Evolutionary conservation across 257 asterid species (phyloP).

Genomic region (Thymus mandschuricus): DNA sequence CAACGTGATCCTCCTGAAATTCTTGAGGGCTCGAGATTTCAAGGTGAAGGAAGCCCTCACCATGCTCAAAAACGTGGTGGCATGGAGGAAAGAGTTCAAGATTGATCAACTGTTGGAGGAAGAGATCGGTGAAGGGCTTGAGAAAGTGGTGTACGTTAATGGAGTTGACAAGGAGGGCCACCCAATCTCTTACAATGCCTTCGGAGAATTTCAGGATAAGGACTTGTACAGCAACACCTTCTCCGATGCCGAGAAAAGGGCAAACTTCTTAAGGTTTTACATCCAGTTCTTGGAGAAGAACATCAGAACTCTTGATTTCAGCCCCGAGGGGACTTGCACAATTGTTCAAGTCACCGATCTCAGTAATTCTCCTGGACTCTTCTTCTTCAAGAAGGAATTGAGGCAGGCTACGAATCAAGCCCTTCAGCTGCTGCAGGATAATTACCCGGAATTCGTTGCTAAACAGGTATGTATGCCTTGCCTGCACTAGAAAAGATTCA

Average conservation of each 20-base stretch:
- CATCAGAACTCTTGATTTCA: conserved; percentile 68
- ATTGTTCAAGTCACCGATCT: conserved; percentile 73
- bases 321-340: conserved; percentile 63
- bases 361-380: conserved; percentile 66
- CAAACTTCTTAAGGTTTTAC: conserved; percentile 57
- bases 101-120: conserved; percentile 53
- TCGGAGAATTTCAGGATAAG: conserved; percentile 79
- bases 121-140: conserved; percentile 48
- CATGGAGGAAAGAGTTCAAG: conserved; percentile 71
- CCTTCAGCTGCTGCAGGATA: conserved; percentile 79
- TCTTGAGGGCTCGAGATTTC: conserved; percentile 74
- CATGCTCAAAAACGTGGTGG: conserved; percentile 67
- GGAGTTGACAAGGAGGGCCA: conserved; percentile 72
- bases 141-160: conserved; percentile 57
- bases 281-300: conserved; percentile 74
- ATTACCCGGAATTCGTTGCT: conserved; percentile 80
- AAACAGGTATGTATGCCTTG: conserved; percentile 53
- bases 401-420: conserved; percentile 75
- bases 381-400: conserved; percentile 65
- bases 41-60: conserved; percentile 66
- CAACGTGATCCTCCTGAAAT: conserved; percentile 68
- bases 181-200: conserved; percentile 65
- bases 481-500: not conserved
- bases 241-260: conserved; percentile 67
- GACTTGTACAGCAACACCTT: conserved; percentile 61